These are phyloP conservation scores for Verbena officinalis DNA, from an alignment of 257 asterid genomes.

Conservation along the genomic window DNA sequence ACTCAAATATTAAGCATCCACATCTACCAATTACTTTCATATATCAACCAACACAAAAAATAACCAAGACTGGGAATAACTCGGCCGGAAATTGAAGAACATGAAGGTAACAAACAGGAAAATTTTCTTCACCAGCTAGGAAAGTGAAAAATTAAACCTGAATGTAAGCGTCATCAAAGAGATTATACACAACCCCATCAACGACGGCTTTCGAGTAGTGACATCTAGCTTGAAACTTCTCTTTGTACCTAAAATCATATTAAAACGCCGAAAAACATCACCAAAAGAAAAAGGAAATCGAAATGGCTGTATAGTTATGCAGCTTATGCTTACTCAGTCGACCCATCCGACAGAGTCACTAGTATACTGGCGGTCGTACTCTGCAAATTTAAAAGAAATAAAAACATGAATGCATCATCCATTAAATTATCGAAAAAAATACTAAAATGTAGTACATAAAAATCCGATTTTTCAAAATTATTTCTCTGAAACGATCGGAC, in stretches of 20 bases:
- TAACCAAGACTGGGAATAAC: too few species aligned
- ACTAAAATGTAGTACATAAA: neutral
- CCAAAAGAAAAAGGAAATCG: neutral
- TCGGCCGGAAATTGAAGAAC: neutral
- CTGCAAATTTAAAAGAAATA: constrained; percentile 10
- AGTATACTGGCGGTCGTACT: neutral
- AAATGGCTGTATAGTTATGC: neutral
- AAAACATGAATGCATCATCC: neutral
- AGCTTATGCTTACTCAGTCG: constrained; percentile 37
- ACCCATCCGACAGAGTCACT: constrained; percentile 32
- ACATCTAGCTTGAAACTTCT: constrained; percentile 29
- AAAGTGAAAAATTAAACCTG: constrained; percentile 20
- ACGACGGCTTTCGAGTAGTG: constrained; percentile 31
- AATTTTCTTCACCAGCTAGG: neutral
- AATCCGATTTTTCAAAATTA: neutral
- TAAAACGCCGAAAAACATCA: neutral
- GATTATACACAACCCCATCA: constrained; percentile 22
- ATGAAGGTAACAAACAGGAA: neutral
- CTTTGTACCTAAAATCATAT: constrained; percentile 30
- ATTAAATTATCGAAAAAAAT: neutral
- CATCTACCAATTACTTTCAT: too few species aligned
- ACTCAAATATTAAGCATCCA: too few species aligned
- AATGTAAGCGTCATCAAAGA: constrained; percentile 33
- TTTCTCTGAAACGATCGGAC: neutral
- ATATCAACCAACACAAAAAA: neutral